Base-by-base conservation (phyloP, 73 alveolate genomes). In the Tetrahymena elliotti region DNA sequence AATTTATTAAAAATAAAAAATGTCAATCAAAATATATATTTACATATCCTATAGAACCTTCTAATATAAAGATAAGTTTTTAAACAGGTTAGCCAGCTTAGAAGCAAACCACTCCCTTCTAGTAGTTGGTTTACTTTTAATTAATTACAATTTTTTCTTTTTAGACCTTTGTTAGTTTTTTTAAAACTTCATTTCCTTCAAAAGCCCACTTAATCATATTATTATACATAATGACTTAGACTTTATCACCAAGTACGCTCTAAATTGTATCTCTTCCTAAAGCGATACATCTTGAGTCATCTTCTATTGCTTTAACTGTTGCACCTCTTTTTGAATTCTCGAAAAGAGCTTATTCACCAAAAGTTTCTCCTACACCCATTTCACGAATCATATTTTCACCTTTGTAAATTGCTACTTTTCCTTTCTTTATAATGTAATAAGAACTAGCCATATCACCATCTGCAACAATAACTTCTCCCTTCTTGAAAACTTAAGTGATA, bases 281-380 rank as follows among this genome's bases (percentile, higher is more conserved):
- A 12, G 97, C 97, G 24, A 94, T 93, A 52, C 97, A 96, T 68
- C 93, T 84, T 34, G 93, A 94, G 27, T 84, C 96, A 53, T 68
- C 97, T 41, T 41, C 94, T 27, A 38, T 84, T 35, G 97, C 97
- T 36, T 94, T 93, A 27, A 96, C 96, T 16, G 96, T 93, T 11
- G 97, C 97, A 31, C 97, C 96, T 95, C 97, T 94, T 34, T 52
- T 93, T 39, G 95, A 92, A 39, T 96, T 96, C 16, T 96, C 93
- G 37, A 93, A 94, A 9, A 96, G 94, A 38, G 97, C 97, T 33
- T 94, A 95, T 52, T 96, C 97, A 24, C 97, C 97, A 94, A 96
- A 96, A 10, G 94, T 94, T 38, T 96, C 97, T 33, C 97, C 97
- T 53, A 38, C 93, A 34, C 84, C 41, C 97, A 96, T 96, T 92